Evolutionary conservation across 768 basidiomycete genomes (phyloP).

Genomic region (Zangia roseola): DNA sequence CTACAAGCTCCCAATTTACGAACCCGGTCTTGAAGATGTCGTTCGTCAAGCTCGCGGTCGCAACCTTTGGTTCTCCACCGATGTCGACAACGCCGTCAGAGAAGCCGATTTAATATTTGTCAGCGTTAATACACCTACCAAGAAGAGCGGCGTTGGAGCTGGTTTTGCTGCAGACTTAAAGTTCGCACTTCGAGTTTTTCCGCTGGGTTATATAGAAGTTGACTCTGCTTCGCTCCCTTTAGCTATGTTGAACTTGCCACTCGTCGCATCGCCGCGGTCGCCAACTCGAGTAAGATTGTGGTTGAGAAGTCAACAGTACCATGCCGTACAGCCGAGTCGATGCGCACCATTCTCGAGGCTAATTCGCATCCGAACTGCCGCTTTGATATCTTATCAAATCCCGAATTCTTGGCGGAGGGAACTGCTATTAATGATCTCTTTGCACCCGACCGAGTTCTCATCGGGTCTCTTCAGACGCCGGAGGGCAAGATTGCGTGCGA

Average conservation of each 20-base stretch:
- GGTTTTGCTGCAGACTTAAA: slow-evolving; percentile 99
- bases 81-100: slow-evolving; percentile 88
- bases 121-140: slow-evolving; percentile 97
- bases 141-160: slow-evolving; percentile 96
- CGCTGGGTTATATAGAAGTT: slow-evolving; percentile 5
- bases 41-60: slow-evolving; percentile 84
- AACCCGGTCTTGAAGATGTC: slow-evolving; percentile 92
- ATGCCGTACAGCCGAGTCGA: slow-evolving; percentile 97
- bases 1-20: slow-evolving; percentile 91
- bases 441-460: slow-evolving; percentile 91
- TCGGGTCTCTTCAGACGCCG: slow-evolving; percentile 89
- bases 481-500: slow-evolving; percentile 83
- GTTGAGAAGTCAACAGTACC: slow-evolving; percentile 99
- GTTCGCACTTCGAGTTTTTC: slow-evolving; percentile 46
- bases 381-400: slow-evolving; percentile 99
- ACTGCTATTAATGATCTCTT: slow-evolving; percentile 92
- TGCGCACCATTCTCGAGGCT: slow-evolving; percentile 98
- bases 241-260: slow-evolving; percentile 98
- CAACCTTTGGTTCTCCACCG: slow-evolving; percentile 96
- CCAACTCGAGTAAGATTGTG: slow-evolving; percentile 92
- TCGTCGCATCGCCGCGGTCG: slow-evolving; percentile 90
- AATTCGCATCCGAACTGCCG: slow-evolving; percentile 90
- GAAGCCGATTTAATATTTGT: slow-evolving; percentile 99
- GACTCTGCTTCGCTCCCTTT: slow-evolving; percentile 4
- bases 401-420: slow-evolving; percentile 98